These are phyloP conservation scores for Colletotrichum gigasporum DNA, from an alignment of 2,329 filamentous ascomycete species.

Conservation along the genomic window DNA sequence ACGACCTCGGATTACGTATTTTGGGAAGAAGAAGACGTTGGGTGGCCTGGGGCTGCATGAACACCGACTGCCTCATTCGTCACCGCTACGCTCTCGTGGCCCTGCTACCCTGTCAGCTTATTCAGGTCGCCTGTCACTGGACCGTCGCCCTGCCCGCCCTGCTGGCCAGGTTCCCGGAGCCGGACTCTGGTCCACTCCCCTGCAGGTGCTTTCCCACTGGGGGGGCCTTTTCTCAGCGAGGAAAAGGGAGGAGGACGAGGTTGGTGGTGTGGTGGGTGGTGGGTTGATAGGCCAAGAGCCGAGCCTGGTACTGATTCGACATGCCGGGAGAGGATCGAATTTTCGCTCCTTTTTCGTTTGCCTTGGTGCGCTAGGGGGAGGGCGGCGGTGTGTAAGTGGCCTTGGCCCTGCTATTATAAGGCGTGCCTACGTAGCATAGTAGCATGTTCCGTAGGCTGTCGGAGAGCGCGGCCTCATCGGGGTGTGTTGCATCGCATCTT, in stretches of 20 bases:
- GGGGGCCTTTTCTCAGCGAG: slow-evolving; percentile 1
- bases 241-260: background rate
- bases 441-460: background rate
- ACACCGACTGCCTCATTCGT: slow-evolving; percentile 17
- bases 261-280: slow-evolving; percentile 1
- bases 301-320: too few species aligned
- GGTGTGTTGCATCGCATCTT: slow-evolving; percentile 27
- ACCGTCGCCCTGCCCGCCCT: background rate
- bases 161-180: slow-evolving; percentile 19
- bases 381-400: slow-evolving; percentile 11
- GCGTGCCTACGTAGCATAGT: background rate
- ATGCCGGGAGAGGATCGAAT: slow-evolving; percentile 3
- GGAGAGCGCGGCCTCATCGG: background rate
- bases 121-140: slow-evolving; percentile 22
- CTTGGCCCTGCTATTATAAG: background rate
- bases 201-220: slow-evolving; percentile 7
- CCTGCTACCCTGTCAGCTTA: slow-evolving; percentile 26
- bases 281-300: slow-evolving; percentile 17
- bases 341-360: background rate
- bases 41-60: background rate
- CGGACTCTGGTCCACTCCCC: slow-evolving; percentile 11
- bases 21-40: background rate
- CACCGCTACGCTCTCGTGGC: slow-evolving; percentile 5
- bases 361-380: background rate
- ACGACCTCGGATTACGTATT: slow-evolving; percentile 23